Evolutionary conservation across 495 filamentous ascomycete genomes (phyloP).

Genomic region (Talaromyces adpressus): DNA sequence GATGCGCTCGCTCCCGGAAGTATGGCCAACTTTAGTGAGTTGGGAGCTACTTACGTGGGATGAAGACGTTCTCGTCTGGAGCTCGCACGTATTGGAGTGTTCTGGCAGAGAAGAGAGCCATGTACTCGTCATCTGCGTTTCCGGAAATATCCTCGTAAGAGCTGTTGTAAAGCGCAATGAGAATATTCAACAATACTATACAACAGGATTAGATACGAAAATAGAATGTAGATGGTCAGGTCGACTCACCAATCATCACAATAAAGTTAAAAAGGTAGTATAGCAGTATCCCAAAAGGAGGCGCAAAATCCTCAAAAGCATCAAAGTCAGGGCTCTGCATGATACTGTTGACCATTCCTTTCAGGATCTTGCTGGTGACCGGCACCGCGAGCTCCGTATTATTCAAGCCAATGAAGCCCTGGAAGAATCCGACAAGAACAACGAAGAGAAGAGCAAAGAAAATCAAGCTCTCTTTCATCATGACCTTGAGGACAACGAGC

Average conservation of each 20-base stretch:
- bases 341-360: conserved; percentile 83
- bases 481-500: conserved; percentile 93
- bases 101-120: conserved; percentile 83
- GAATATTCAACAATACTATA: conserved; percentile 75
- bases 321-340: conserved; percentile 88
- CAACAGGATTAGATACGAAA: conserved; percentile 19
- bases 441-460: conserved; percentile 92
- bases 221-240: neutral
- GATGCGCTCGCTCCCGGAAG: no score
- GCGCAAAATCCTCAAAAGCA: conserved; percentile 71
- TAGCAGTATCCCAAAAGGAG: conserved; percentile 78
- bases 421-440: conserved; percentile 83
- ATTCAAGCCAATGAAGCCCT: conserved; percentile 93
- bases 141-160: conserved; percentile 95
- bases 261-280: conserved; percentile 97
- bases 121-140: conserved; percentile 90
- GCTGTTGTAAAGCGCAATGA: conserved; percentile 94
- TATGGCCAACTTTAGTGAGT: no score
- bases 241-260: conserved; percentile 65
- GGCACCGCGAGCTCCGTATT: conserved; percentile 62
- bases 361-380: conserved; percentile 65
- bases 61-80: conserved; percentile 96
- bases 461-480: conserved; percentile 98
- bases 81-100: conserved; percentile 95
- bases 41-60: conserved; percentile 52